Evolutionary conservation across 179 eudicot genomes (phyloP), one percentile per base, ranked within the genome.

Genomic region (Camellia oleifera): DNA sequence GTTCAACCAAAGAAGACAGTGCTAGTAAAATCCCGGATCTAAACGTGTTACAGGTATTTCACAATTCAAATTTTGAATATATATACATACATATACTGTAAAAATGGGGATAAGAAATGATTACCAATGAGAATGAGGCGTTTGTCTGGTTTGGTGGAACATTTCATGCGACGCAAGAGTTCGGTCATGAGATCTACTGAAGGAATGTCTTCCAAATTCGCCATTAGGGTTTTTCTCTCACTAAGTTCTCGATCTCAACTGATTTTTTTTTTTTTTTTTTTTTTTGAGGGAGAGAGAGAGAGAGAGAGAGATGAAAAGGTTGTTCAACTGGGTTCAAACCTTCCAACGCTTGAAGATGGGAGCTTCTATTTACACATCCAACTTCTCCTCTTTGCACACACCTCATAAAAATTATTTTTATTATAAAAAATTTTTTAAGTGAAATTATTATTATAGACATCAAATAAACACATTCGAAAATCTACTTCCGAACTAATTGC

Each of bases 111-210:
- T 26, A 61, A 23, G 67, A 60, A 50, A 26, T 12, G 48, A 42
- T 9, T 81, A 91, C 94, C 92, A 50, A 91, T 82, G 86, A 95
- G 95, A 79, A 95, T 93, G 85, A 95, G 95, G 83, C 97, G 97
- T 71, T 95, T 89, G 86, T 93, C 97, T 17, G 98, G 97, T 67
- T 95, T 93, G 81, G 87, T 71, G 58, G 93, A 84, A 72, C 98
- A 95, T 78, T 92, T 95, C 95, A 95, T 90, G 48, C 98, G 98
- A 58, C 98, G 98, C 69, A 95, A 91, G 23, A 95, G 97, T 86
- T 95, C 98, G 53, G 87, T 72, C 98, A 92, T 92, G 79, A 95
- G 86, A 85, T 92, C 95, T 56, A 81, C 74, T 0, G 95, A 88
- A 6, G 88, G 88, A 3, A 91, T 90, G 79, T 95, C 98, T 63